Evolutionary conservation across 2,329 filamentous ascomycete species (phyloP), one percentile per base, ranked within the genome.

Genomic region (Fusarium musae): DNA sequence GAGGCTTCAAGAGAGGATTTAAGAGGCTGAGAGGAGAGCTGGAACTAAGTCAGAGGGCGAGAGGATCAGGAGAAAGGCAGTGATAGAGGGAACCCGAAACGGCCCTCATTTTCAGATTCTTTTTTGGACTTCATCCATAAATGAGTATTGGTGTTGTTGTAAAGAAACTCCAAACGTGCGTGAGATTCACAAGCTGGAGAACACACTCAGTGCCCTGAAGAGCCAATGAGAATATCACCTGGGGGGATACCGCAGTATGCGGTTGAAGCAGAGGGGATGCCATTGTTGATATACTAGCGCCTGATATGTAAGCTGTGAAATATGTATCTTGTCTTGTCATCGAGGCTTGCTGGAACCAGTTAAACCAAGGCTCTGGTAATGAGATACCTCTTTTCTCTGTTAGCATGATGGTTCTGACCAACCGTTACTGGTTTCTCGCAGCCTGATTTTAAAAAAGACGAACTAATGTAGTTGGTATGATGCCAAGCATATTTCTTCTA

Each of bases 401-500:
- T 7, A 4, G 15, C 6, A 13, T 6, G 8, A 32, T 6, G 10
- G 8, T 26, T 34, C 17, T 34, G 16, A 11, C 53, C 37, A 44
- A 44, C 44, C 3, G 5, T 34, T 17, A 2, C 7, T 12, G 12
- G 16, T 11, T 26, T 4, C 19, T 57, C 53, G 28, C 16, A 57
- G n/a, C 39, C 53, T 34, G 39, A 34, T 57, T 44, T 39, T 12
- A 26, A 5, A 4, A 44, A 44, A 12, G 19, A 32, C 4, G 5
- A 11, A 30, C 53, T 34, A 57, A 44, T 21, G 17, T 21, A 23
- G 15, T 32, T 6, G 21, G 17, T n/a, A 57, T 46, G 23, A 57
- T 46, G 28, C 53, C 39, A 57, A 57, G 53, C 39, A 57, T 46
- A 46, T 57, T 6, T 17, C 39, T 57, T 46, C 28, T 28, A 57